These are phyloP conservation scores for Diplosphaera chodatii DNA, from an alignment of 139 green algal species.

Conservation along the genomic window DNA sequence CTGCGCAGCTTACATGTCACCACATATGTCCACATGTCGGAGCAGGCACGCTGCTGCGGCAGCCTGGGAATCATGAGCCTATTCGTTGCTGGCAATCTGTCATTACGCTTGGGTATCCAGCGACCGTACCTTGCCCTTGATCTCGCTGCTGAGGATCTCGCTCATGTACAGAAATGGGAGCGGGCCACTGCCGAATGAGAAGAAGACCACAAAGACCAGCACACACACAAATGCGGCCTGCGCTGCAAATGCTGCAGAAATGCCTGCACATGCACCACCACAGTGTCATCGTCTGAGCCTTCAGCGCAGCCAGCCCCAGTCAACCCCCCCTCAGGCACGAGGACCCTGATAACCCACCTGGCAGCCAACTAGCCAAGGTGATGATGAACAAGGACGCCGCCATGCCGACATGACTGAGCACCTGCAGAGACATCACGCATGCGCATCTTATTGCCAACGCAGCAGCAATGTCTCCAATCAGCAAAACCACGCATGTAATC, in stretches of 20 bases:
- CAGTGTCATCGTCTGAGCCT: too few relatives aligned
- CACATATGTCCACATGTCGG: constrained; percentile 36
- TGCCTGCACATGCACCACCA: neutral
- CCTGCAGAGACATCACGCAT: neutral
- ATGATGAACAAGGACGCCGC: constrained; percentile 34
- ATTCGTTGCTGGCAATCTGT: too few relatives aligned
- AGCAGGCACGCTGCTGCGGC: constrained; percentile 37
- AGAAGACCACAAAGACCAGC: constrained; percentile 57
- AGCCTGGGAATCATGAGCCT: too few relatives aligned
- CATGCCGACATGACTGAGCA: constrained; percentile 56
- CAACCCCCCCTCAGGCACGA: too few relatives aligned
- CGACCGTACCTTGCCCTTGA: constrained; percentile 57
- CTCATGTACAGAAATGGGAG: constrained; percentile 69
- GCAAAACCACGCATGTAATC: neutral
- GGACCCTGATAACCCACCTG: constrained; percentile 12
- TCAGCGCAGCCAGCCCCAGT: too few relatives aligned
- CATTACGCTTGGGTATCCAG: too few relatives aligned
- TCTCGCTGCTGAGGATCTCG: constrained; percentile 60
- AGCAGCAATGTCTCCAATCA: too few relatives aligned
- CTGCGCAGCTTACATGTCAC: too few relatives aligned
- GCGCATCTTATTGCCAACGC: too few relatives aligned
- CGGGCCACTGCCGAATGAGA: constrained; percentile 65
- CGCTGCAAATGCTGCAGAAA: neutral
- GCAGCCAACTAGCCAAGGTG: constrained; percentile 14
- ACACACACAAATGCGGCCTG: constrained; percentile 28